Conservation (phyloP, 2,329 filamentous ascomycete genomes). For the Talaromyces sp. region DNA sequence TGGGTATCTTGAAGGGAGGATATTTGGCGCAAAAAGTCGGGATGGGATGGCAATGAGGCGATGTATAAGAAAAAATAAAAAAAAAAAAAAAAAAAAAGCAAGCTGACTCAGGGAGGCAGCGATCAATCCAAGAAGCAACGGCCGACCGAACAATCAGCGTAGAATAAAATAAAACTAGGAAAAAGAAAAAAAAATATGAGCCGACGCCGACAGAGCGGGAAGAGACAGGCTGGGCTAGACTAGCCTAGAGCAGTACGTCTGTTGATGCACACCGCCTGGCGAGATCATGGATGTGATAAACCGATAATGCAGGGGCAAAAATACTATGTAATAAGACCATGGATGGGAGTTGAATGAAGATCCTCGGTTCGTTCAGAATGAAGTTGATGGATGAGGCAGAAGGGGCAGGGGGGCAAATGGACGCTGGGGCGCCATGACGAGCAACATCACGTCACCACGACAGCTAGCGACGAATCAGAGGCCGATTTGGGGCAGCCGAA, state of each 20-base stretch:
- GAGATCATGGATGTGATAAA: not conserved
- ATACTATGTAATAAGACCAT: too few species aligned
- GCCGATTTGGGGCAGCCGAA: not conserved
- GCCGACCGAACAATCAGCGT: not conserved
- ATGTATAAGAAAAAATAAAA: conserved; percentile 1
- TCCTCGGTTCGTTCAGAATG: not conserved
- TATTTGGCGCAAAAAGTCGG: not conserved
- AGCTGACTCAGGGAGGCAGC: conserved; percentile 5
- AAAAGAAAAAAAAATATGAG: not conserved
- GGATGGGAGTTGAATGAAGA: too few species aligned
- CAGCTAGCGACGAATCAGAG: not conserved
- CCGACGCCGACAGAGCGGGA: conserved; percentile 3
- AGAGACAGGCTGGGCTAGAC: conserved; percentile 9
- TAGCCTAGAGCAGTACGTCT: not conserved
- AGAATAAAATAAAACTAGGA: not conserved
- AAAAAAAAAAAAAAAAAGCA: conserved; percentile 10
- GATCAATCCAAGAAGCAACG: not conserved
- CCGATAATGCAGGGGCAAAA: conserved; percentile 9
- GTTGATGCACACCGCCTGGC: conserved; percentile 9
- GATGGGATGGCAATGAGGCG: conserved; percentile 11
- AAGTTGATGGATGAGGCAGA: not conserved
- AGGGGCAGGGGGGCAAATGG: not conserved
- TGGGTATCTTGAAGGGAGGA: not conserved
- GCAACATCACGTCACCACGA: conserved; percentile 5
- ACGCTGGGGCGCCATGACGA: conserved; percentile 18